These are phyloP conservation scores for Suillus brevipes DNA, from an alignment of 768 basidiomycete species.

Conservation along the genomic window DNA sequence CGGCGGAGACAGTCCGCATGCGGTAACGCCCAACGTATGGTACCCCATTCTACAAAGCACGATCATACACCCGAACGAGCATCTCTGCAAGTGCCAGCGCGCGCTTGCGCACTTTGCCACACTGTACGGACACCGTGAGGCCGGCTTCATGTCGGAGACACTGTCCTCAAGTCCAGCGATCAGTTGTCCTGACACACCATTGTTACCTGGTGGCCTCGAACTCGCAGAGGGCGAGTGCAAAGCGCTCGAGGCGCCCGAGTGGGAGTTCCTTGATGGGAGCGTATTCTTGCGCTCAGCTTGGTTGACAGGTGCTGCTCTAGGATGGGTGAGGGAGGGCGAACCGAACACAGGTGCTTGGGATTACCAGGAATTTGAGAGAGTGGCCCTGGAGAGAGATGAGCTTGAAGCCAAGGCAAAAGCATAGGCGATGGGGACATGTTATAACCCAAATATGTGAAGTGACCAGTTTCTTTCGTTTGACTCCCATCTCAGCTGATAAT, in stretches of 20 bases:
- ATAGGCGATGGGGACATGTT: not conserved
- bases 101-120: slow-evolving; percentile 47
- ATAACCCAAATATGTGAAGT: not conserved
- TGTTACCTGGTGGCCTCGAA: slow-evolving; percentile 6
- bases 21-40: slow-evolving; percentile 57
- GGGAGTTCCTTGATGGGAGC: slow-evolving; percentile 55
- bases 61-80: slow-evolving; percentile 60
- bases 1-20: slow-evolving; percentile 35
- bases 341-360: slow-evolving; percentile 27
- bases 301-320: slow-evolving; percentile 45
- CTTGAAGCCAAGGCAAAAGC: slow-evolving; percentile 11
- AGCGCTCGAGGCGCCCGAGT: slow-evolving; percentile 44
- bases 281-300: slow-evolving; percentile 61
- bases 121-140: slow-evolving; percentile 43
- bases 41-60: slow-evolving; percentile 52
- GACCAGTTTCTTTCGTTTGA: not conserved
- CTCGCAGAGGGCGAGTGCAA: slow-evolving; percentile 12
- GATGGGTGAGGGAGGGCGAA: slow-evolving; percentile 43
- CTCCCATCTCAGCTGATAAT: slow-evolving; percentile 1
- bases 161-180: slow-evolving; percentile 3
- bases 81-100: slow-evolving; percentile 50
- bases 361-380: slow-evolving; percentile 30
- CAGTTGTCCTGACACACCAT: not conserved
- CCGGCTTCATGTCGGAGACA: slow-evolving; percentile 33
- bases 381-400: slow-evolving; percentile 21